These are phyloP conservation scores for Cordia subcordata DNA, from an alignment of 257 asterid genomes.

Conservation along the genomic window DNA sequence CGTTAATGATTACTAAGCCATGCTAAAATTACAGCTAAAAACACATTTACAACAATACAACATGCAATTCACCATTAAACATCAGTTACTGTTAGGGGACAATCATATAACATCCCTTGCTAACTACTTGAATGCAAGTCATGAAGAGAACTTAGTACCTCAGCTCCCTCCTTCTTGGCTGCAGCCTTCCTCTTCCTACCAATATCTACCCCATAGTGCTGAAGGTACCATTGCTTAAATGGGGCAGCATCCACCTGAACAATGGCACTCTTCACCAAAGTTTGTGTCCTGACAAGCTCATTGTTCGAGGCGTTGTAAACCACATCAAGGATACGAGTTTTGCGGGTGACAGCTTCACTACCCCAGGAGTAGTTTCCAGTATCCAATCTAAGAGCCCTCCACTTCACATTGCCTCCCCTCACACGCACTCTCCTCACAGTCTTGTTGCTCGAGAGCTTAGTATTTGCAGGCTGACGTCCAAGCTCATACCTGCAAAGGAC, in stretches of 20 bases:
- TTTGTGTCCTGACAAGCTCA: slow-evolving; percentile 72
- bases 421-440: slow-evolving; percentile 64
- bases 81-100: background rate
- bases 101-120: background rate
- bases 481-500: slow-evolving; percentile 58
- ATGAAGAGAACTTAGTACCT: slow-evolving; percentile 17
- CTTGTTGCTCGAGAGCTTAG: slow-evolving; percentile 70
- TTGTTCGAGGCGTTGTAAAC: slow-evolving; percentile 72
- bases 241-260: slow-evolving; percentile 82
- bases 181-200: slow-evolving; percentile 69
- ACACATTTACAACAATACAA: no score
- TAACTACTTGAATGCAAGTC: background rate
- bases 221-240: slow-evolving; percentile 76
- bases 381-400: slow-evolving; percentile 70
- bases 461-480: slow-evolving; percentile 79
- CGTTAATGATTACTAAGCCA: no score
- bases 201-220: slow-evolving; percentile 80
- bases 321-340: slow-evolving; percentile 70
- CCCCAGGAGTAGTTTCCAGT: slow-evolving; percentile 74
- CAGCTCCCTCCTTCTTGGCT: slow-evolving; percentile 57
- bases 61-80: no score
- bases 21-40: no score
- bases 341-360: slow-evolving; percentile 61
- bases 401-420: slow-evolving; percentile 71
- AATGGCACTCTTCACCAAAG: slow-evolving; percentile 68